A percentile compares a stretch with the other conserved stretches of the same genome.
phyloP scores from a whole-genome alignment of 768 basidiomycete genomes.

The Leccinellum luteum region DNA sequence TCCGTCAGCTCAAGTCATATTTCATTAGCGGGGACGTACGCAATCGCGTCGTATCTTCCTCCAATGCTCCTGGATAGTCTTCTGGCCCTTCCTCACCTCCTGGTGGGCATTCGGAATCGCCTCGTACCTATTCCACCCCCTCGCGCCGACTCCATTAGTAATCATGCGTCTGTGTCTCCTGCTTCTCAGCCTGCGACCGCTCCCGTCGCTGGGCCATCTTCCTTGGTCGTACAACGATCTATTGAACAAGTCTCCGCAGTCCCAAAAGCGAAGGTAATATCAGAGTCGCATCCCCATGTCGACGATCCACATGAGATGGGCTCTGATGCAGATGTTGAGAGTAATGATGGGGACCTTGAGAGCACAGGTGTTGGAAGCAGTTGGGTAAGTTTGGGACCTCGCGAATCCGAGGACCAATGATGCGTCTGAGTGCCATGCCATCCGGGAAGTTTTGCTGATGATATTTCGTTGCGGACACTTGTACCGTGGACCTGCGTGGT shows the following conservation, averaged over 20 bases:
- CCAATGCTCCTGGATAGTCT: slow-evolving; percentile 59
- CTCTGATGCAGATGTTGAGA: slow-evolving; percentile 71
- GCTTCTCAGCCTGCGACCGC: slow-evolving; percentile 12
- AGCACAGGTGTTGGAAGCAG: slow-evolving; percentile 52
- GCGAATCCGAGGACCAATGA: slow-evolving; percentile 13
- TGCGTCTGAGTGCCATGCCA: not conserved
- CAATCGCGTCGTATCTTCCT: slow-evolving; percentile 68
- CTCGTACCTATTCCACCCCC: slow-evolving; percentile 51
- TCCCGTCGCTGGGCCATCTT: not conserved
- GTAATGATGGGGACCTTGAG: slow-evolving; percentile 54
- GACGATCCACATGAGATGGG: slow-evolving; percentile 39
- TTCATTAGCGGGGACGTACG: slow-evolving; percentile 64
- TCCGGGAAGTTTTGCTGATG: not conserved
- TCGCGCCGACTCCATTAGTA: slow-evolving; percentile 33
- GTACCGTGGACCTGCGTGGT: not conserved
- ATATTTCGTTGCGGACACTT: not conserved
- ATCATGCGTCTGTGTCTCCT: slow-evolving; percentile 21
- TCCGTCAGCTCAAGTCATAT: slow-evolving; percentile 7
- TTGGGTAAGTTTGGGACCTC: slow-evolving; percentile 61
- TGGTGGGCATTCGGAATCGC: slow-evolving; percentile 61
- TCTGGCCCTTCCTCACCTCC: slow-evolving; percentile 61
- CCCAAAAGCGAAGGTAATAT: slow-evolving; percentile 7
- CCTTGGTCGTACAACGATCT: slow-evolving; percentile 4
- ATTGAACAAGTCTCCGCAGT: slow-evolving; percentile 6
- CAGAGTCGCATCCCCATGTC: slow-evolving; percentile 12